These are phyloP conservation scores for Gyrodon lividus DNA, from an alignment of 768 basidiomycete genomes.

Conservation along the genomic window DNA sequence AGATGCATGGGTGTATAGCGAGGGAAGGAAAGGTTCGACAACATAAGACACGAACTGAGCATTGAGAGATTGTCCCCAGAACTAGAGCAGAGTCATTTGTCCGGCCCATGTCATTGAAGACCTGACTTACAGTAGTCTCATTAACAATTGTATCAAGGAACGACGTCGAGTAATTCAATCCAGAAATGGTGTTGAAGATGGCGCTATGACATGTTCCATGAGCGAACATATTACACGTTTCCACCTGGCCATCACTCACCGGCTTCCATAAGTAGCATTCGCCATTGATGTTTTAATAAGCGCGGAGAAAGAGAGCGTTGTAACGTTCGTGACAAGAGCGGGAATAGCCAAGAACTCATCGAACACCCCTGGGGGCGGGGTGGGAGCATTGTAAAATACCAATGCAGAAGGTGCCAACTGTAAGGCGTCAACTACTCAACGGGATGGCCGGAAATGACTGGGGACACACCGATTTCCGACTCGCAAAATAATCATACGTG, in stretches of 20 bases:
- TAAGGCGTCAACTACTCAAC: background rate
- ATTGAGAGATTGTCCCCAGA: conserved; percentile 7
- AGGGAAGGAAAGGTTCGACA: conserved; percentile 53
- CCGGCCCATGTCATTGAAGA: background rate
- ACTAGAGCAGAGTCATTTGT: background rate
- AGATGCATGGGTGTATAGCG: conserved; percentile 37
- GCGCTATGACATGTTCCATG: background rate
- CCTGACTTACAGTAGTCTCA: conserved; percentile 19
- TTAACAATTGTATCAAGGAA: conserved; percentile 17
- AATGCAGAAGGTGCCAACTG: conserved; percentile 23
- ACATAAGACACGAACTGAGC: conserved; percentile 12
- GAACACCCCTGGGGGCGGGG: background rate
- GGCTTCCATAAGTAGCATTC: background rate
- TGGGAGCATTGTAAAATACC: conserved; percentile 53
- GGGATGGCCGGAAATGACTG: background rate
- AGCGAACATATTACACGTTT: background rate
- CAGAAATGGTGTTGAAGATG: conserved; percentile 10
- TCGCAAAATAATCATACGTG: conserved; percentile 36
- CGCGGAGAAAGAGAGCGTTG: conserved; percentile 14
- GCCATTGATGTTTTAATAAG: conserved; percentile 9
- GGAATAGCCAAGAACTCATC: conserved; percentile 24
- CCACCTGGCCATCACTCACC: background rate
- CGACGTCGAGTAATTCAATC: conserved; percentile 5
- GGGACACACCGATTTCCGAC: conserved; percentile 25
- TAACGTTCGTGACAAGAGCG: conserved; percentile 1